Percentiles rank a stretch among this genome's conserved stretches.
Evolutionary conservation across 805 yeast species (phyloP).

Genomic region (Osmozyma mogii): DNA sequence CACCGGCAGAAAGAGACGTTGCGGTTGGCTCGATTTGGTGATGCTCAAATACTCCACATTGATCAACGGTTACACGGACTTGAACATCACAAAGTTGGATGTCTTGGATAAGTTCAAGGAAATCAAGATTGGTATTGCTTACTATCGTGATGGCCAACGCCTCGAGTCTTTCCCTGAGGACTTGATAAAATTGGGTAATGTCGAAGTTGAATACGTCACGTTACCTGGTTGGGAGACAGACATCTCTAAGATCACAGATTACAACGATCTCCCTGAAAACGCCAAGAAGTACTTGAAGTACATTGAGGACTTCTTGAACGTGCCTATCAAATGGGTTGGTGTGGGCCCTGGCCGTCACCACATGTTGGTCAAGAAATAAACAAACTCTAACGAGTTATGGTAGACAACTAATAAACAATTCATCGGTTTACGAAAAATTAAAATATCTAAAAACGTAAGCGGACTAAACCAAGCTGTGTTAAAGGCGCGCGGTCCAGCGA

Average conservation of each 20-base stretch:
- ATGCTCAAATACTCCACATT: slow-evolving; percentile 84
- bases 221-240: slow-evolving; percentile 92
- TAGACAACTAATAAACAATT: too few relatives aligned
- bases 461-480: too few relatives aligned
- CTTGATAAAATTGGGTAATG: slow-evolving; percentile 69
- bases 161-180: slow-evolving; percentile 89
- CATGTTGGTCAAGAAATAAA: slow-evolving; percentile 57
- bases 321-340: slow-evolving; percentile 95
- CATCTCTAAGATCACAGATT: slow-evolving; percentile 63
- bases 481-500: too few relatives aligned
- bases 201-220: slow-evolving; percentile 85
- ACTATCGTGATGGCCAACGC: slow-evolving; percentile 69
- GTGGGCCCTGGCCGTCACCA: slow-evolving; percentile 96
- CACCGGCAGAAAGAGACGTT: slow-evolving; percentile 97
- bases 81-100: slow-evolving; percentile 93
- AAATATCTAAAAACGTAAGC: too few relatives aligned
- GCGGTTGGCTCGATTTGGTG: slow-evolving; percentile 98
- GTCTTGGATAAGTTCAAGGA: slow-evolving; percentile 87
- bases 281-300: slow-evolving; percentile 78
- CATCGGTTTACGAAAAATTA: too few relatives aligned
- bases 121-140: slow-evolving; percentile 80
- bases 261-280: slow-evolving; percentile 76
- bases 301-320: slow-evolving; percentile 77
- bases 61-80: slow-evolving; percentile 90
- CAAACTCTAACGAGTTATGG: too few relatives aligned